A percentile compares a stretch with the other conserved stretches of the same genome.
Evolutionary conservation across 352 stramenopile species (phyloP).

Genomic region (Phytophthora quininea): DNA sequence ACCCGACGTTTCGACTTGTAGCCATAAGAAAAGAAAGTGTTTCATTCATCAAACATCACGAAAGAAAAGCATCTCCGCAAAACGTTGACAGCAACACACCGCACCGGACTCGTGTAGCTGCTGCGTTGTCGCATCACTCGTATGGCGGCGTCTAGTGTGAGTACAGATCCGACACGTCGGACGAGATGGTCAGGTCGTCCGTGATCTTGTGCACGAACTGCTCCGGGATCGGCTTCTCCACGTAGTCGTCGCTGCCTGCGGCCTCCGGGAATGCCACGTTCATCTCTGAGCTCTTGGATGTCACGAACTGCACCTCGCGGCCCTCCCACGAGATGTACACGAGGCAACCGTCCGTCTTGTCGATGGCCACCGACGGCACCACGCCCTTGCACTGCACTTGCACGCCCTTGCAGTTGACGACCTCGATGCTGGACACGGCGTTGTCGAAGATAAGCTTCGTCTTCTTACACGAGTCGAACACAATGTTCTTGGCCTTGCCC

Average conservation of each 20-base stretch:
- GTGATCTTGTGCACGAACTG: slow-evolving; percentile 97
- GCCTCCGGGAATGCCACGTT: slow-evolving; percentile 95
- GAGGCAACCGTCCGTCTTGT: slow-evolving; percentile 98
- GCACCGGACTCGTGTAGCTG: not conserved
- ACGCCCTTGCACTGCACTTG: slow-evolving; percentile 94
- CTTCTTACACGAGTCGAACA: slow-evolving; percentile 96
- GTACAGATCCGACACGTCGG: slow-evolving; percentile 96
- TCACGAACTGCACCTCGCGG: slow-evolving; percentile 91
- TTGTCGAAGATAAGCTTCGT: slow-evolving; percentile 96
- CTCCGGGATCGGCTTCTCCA: slow-evolving; percentile 97
- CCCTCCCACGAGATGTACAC: slow-evolving; percentile 95
- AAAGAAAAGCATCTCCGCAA: slow-evolving; percentile 11
- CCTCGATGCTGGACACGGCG: slow-evolving; percentile 95
- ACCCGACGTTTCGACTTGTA: slow-evolving; percentile 29
- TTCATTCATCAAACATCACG: slow-evolving; percentile 27
- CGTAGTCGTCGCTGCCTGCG: slow-evolving; percentile 86
- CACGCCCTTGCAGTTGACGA: slow-evolving; percentile 98
- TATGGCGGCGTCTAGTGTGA: slow-evolving; percentile 56
- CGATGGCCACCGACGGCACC: slow-evolving; percentile 96
- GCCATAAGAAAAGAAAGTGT: slow-evolving; percentile 19
- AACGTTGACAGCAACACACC: slow-evolving; percentile 5
- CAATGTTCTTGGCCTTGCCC: slow-evolving; percentile 98
- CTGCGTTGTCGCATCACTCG: not conserved
- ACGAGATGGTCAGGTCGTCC: slow-evolving; percentile 84
- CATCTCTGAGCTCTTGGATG: slow-evolving; percentile 97